These are phyloP conservation scores for Entoloma clypeatum DNA, from an alignment of 1,284 basidiomycete species.

Conservation along the genomic window DNA sequence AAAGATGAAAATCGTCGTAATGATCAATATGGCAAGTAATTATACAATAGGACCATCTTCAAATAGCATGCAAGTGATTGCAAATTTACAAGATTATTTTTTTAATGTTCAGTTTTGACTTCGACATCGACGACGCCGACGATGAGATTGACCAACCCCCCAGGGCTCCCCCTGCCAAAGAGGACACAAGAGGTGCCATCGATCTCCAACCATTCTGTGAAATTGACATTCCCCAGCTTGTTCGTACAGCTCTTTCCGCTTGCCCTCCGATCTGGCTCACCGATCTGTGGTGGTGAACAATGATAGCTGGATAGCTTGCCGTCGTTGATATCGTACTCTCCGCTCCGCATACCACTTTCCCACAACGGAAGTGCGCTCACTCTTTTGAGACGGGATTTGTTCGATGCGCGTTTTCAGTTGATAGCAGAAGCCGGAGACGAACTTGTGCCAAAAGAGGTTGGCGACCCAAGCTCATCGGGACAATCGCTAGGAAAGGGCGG, in stretches of 20 bases:
- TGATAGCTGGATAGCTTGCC: conserved; percentile 53
- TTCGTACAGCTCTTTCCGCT: conserved; percentile 23
- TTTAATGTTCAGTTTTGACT: conserved; percentile 56
- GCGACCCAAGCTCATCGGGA: background rate
- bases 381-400: conserved; percentile 80
- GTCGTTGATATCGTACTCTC: conserved; percentile 58
- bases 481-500: conserved; percentile 9
- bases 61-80: too few species aligned
- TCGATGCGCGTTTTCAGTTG: conserved; percentile 91
- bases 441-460: conserved; percentile 18
- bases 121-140: conserved; percentile 43
- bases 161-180: conserved; percentile 3
- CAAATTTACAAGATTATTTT: too few species aligned
- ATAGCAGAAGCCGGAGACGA: conserved; percentile 49
- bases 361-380: conserved; percentile 33
- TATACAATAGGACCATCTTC: too few species aligned
- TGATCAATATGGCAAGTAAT: too few species aligned
- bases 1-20: too few species aligned
- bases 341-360: conserved; percentile 40
- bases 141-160: conserved; percentile 13
- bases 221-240: conserved; percentile 30
- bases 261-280: background rate
- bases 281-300: conserved; percentile 17
- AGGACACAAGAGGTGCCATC: conserved; percentile 6
- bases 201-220: conserved; percentile 24